A percentile compares a stretch with the other conserved stretches of the same genome.
These are phyloP conservation scores for Xylariales sp. DNA, from an alignment of 2,329 filamentous ascomycete species.

Conservation along the genomic window DNA sequence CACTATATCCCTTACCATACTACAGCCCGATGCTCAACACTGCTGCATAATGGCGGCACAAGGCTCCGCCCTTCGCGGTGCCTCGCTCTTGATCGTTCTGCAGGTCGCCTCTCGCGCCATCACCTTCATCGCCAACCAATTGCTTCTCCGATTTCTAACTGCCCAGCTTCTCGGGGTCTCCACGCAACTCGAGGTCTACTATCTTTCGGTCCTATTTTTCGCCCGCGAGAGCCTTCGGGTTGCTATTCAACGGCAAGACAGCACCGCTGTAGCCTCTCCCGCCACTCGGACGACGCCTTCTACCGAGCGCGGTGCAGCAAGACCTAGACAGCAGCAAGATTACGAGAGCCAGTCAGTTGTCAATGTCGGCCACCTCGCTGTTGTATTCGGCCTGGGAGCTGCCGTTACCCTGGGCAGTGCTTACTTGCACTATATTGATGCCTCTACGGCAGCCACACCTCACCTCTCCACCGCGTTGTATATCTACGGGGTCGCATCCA, in stretches of 20 bases:
- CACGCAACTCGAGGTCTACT: constrained; percentile 88
- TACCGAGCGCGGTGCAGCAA: constrained; percentile 15
- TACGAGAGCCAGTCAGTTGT: constrained; percentile 78
- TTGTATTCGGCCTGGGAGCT: constrained; percentile 63
- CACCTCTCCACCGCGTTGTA: constrained; percentile 54
- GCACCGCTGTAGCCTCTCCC: constrained; percentile 17
- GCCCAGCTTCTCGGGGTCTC: constrained; percentile 80
- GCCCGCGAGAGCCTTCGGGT: constrained; percentile 86
- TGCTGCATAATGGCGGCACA: constrained; percentile 4
- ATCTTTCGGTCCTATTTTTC: constrained; percentile 91
- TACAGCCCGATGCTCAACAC: no score
- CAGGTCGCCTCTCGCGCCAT: constrained; percentile 83
- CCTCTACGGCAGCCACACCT: constrained; percentile 51
- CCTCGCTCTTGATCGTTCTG: constrained; percentile 80
- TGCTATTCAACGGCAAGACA: constrained; percentile 75
- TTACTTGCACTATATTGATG: constrained; percentile 55
- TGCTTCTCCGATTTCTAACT: constrained; percentile 82
- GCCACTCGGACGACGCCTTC: constrained; percentile 14
- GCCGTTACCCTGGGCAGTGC: constrained; percentile 60
- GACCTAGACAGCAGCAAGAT: constrained; percentile 22
- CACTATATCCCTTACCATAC: no score
- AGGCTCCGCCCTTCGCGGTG: constrained; percentile 56
- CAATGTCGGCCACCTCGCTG: constrained; percentile 81
- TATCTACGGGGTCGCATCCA: constrained; percentile 52
- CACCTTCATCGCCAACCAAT: constrained; percentile 89